Conservation (phyloP, 805 yeast species). For the Lachancea kluyveri region DNA sequence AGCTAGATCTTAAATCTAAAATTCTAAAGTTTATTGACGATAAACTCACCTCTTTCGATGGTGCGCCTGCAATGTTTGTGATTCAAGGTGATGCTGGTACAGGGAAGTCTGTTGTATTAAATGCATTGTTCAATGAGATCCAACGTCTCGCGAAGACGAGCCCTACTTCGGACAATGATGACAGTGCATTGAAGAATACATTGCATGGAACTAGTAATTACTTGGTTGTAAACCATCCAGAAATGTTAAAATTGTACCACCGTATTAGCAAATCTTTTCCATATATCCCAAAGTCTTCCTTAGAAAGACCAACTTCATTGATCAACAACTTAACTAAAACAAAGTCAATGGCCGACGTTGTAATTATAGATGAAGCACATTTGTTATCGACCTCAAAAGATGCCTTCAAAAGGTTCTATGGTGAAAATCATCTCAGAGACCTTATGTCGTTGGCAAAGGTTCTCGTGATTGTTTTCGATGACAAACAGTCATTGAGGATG, state of each 20-base stretch:
- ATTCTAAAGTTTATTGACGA: slow-evolving; percentile 29
- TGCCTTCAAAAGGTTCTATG: slow-evolving; percentile 39
- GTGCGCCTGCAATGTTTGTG: slow-evolving; percentile 32
- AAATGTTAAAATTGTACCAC: slow-evolving; percentile 40
- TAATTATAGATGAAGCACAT: slow-evolving; percentile 43
- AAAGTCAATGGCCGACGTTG: slow-evolving; percentile 31
- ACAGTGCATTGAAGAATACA: slow-evolving; percentile 10
- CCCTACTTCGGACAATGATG: slow-evolving; percentile 3
- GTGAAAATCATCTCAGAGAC: slow-evolving; percentile 39
- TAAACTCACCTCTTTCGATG: slow-evolving; percentile 14
- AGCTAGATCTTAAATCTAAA: slow-evolving; percentile 24
- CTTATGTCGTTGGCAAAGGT: slow-evolving; percentile 35
- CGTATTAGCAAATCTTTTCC: slow-evolving; percentile 34
- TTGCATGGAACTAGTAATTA: slow-evolving; percentile 31
- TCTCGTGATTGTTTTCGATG: slow-evolving; percentile 39
- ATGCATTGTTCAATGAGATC: slow-evolving; percentile 38
- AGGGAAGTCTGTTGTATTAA: slow-evolving; percentile 40
- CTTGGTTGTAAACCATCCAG: slow-evolving; percentile 42
- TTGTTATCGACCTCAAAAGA: slow-evolving; percentile 38
- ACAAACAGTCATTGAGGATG: slow-evolving; percentile 40
- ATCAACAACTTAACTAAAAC: slow-evolving; percentile 32
- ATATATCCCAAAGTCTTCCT: slow-evolving; percentile 32
- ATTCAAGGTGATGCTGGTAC: slow-evolving; percentile 47
- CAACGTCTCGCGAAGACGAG: slow-evolving; percentile 29
- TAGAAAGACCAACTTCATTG: slow-evolving; percentile 42